Base-by-base conservation (phyloP, 257 asterid genomes). In the Nicotiana tabacum region DNA sequence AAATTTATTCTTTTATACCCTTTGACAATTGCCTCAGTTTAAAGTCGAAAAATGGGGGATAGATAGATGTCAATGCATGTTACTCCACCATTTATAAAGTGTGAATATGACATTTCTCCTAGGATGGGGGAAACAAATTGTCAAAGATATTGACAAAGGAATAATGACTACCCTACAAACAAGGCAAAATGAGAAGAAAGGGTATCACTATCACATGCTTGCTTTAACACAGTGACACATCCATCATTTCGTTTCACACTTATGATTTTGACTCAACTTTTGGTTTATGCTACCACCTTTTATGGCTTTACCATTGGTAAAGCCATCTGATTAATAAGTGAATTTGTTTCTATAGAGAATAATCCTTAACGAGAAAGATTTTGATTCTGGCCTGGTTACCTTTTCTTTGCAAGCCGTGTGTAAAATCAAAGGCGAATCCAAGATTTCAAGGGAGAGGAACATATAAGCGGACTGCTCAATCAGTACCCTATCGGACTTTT, bases 91-190 rank as follows among this genome's bases (percentile, higher is more conserved):
- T 51, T 6, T 37, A 37, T 60, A 21, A 16, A 67, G 48, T 51
- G 84, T 81, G n/a, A 53, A 81, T 2, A 61, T 10, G 51, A 12
- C 37, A 32, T 17, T 66, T 81, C 60, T 61, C 32, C 78, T 2
- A 30, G 5, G 67, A 32, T 30, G 39, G 64, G 46, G 15, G 55
- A 10, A n/a, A 2, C 43, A 48, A 24, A 66, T 51, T 66, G 68
- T 81, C 84, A 81, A 81, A 67, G 80, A 55, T 12, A 29, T 67
- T 68, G 80, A 68, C 77, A 81, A 68, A 62, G 80, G 64, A 60
- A 68, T 35, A 30, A 53, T 51, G 48, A 51, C 58, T 62, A 32
- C 10, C 12, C 7, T 61, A 16, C 46, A 81, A 67, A 55, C 39
- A 8, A 11, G 69, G 58, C 51, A 62, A 30, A 33, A 6, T 81